phyloP scores from a whole-genome alignment of 352 stramenopile genomes.

The Phytopythium ostracodes region DNA sequence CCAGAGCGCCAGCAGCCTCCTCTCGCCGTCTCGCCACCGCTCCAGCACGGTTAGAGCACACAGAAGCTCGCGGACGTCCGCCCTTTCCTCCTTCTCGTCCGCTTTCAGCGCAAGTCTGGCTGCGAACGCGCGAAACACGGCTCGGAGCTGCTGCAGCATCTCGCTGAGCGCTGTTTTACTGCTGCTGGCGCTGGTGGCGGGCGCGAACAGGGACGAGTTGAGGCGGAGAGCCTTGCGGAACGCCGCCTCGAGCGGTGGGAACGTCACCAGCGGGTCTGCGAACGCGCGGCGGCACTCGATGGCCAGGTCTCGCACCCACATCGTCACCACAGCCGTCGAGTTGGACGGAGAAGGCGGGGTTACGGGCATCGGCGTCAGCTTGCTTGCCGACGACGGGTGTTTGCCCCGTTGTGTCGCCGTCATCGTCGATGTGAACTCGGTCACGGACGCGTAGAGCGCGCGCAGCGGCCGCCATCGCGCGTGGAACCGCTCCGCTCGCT shows the following conservation, averaged over 20 bases:
- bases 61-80: conserved; percentile 48
- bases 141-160: conserved; percentile 17
- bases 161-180: background rate
- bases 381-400: background rate
- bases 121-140: conserved; percentile 33
- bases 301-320: conserved; percentile 32
- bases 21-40: conserved; percentile 39
- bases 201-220: background rate
- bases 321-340: conserved; percentile 5
- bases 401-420: background rate
- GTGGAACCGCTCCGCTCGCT: conserved; percentile 32
- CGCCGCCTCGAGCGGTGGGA: conserved; percentile 39
- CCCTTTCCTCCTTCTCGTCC: conserved; percentile 10
- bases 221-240: conserved; percentile 26
- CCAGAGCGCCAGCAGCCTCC: conserved; percentile 42
- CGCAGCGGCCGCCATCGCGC: conserved; percentile 42
- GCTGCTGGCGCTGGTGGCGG: background rate
- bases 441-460: conserved; percentile 37
- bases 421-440: conserved; percentile 25
- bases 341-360: background rate
- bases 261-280: conserved; percentile 18
- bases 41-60: conserved; percentile 45
- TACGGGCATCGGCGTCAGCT: background rate
- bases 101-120: background rate
- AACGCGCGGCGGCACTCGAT: conserved; percentile 25